These are phyloP conservation scores for Globisporangium ultimum DNA, from an alignment of 352 stramenopile genomes.

Conservation along the genomic window DNA sequence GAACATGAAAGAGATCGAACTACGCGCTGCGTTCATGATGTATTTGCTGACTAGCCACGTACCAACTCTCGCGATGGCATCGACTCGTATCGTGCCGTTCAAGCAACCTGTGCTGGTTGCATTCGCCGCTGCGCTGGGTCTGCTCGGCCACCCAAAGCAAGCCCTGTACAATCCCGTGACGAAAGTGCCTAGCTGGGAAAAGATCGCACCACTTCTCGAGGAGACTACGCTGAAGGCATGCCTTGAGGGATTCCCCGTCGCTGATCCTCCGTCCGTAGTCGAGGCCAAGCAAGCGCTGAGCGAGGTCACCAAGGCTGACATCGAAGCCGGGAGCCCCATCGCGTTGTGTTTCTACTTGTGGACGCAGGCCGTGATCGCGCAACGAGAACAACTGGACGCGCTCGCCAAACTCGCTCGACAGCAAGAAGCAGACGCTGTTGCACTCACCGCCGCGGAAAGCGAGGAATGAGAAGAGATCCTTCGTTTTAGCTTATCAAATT, in stretches of 20 bases:
- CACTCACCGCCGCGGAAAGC: neutral
- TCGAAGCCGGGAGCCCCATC: conserved; percentile 43
- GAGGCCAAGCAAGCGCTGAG: conserved; percentile 39
- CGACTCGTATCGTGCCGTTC: conserved; percentile 56
- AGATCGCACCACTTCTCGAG: conserved; percentile 43
- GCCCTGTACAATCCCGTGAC: conserved; percentile 55
- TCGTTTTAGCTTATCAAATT: too few species aligned
- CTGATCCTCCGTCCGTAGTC: conserved; percentile 16
- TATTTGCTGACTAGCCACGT: conserved; percentile 48
- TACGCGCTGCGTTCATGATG: conserved; percentile 52
- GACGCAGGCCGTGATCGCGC: conserved; percentile 43
- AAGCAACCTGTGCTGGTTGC: conserved; percentile 40
- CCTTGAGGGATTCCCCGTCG: conserved; percentile 18
- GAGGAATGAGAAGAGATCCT: neutral
- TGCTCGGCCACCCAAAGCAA: conserved; percentile 41
- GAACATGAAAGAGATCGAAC: conserved; percentile 47
- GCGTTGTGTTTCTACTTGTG: conserved; percentile 52
- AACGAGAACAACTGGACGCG: conserved; percentile 47
- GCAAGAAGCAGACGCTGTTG: conserved; percentile 32
- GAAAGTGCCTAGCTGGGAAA: conserved; percentile 57
- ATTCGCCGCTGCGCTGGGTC: conserved; percentile 41
- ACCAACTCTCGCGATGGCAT: conserved; percentile 39
- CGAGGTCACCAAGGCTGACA: conserved; percentile 47
- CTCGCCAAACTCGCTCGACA: conserved; percentile 34
- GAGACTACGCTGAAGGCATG: conserved; percentile 27